phyloP scores from a whole-genome alignment of 345 rosid genomes.

The Mercurialis annua region DNA sequence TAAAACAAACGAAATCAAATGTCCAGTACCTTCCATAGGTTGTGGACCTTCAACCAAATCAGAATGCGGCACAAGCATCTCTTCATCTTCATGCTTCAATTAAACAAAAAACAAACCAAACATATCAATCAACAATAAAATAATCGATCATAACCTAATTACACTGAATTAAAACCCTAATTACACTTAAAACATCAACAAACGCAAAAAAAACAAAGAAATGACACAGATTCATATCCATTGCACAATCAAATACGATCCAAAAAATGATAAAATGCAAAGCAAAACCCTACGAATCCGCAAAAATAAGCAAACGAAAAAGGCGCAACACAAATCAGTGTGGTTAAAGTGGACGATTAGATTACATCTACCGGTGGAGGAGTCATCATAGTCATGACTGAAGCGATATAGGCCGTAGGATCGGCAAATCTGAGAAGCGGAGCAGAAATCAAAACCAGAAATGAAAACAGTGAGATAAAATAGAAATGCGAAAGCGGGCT shows the following conservation, averaged over 20 bases:
- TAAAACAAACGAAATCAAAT: slow-evolving; percentile 12
- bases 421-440: slow-evolving; percentile 27
- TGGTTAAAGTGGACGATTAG: slow-evolving; percentile 4
- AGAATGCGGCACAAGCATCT: slow-evolving; percentile 87
- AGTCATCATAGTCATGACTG: slow-evolving; percentile 77
- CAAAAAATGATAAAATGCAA: slow-evolving; percentile 12
- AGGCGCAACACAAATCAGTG: slow-evolving; percentile 15
- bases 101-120: too few relatives aligned
- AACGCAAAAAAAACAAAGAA: background rate
- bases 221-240: background rate
- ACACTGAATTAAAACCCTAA: slow-evolving; percentile 20
- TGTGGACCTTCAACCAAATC: slow-evolving; percentile 75
- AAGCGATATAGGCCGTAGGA: slow-evolving; percentile 32
- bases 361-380: slow-evolving; percentile 79
- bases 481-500: slow-evolving; percentile 26
- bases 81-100: slow-evolving; percentile 86
- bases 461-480: slow-evolving; percentile 1
- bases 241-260: slow-evolving; percentile 1
- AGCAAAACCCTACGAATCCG: background rate
- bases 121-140: slow-evolving; percentile 5
- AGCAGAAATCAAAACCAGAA: background rate
- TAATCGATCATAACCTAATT: slow-evolving; percentile 6
- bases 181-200: background rate
- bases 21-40: slow-evolving; percentile 67
- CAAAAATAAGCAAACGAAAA: slow-evolving; percentile 8